These are phyloP conservation scores for Leccinum solheimii DNA, from an alignment of 1,284 basidiomycete species.

Conservation along the genomic window DNA sequence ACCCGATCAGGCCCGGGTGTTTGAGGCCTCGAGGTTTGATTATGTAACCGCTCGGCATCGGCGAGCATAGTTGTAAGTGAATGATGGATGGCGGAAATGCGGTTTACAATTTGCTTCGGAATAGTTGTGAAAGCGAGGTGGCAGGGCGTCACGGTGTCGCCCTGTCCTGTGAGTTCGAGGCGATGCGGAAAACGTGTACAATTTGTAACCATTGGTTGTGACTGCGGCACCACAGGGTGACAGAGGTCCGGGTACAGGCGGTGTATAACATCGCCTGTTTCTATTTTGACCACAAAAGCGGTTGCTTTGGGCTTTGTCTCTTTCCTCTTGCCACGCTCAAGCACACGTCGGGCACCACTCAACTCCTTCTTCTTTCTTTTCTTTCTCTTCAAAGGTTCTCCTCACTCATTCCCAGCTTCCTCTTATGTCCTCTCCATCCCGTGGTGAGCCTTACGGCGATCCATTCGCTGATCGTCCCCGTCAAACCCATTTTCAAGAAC, in stretches of 20 bases:
- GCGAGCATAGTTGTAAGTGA: background rate
- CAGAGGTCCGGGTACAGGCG: conserved; percentile 29
- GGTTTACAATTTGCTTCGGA: background rate
- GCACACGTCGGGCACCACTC: conserved; percentile 7
- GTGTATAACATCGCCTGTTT: conserved; percentile 41
- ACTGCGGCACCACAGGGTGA: conserved; percentile 24
- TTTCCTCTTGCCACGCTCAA: conserved; percentile 4
- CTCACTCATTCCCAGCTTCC: background rate
- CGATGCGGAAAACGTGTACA: background rate
- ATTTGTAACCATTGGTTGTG: background rate
- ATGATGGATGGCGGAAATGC: background rate
- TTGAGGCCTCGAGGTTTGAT: background rate
- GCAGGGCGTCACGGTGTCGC: background rate
- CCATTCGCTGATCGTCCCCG: conserved; percentile 70
- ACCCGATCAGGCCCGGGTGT: no score
- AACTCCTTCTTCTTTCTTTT: conserved; percentile 10
- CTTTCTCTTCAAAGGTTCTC: conserved; percentile 11
- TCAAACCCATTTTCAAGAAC: conserved; percentile 61
- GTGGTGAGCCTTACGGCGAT: conserved; percentile 49
- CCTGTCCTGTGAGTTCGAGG: background rate
- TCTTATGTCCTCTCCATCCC: conserved; percentile 51
- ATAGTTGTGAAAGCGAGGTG: background rate
- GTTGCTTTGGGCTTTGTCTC: conserved; percentile 17
- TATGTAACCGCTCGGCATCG: background rate
- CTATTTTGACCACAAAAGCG: conserved; percentile 32